Conservation (phyloP, 306 rosid species). For the Luffa acutangula region DNA sequence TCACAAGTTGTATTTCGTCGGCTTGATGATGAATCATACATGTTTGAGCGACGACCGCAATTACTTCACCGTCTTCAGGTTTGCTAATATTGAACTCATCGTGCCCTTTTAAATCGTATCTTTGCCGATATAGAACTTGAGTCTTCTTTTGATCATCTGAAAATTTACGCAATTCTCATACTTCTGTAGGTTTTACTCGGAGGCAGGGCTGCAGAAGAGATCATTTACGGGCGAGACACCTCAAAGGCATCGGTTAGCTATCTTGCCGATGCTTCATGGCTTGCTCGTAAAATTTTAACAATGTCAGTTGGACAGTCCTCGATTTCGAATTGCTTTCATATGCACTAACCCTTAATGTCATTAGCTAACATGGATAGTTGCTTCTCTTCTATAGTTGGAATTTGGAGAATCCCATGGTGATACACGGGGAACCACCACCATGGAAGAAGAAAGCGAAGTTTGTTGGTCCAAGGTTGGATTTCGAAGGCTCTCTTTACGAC, state of each 20-base stretch:
- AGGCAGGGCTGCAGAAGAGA: conserved; percentile 97
- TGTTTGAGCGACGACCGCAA: conserved; percentile 83
- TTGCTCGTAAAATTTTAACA: conserved; percentile 94
- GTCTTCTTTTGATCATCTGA: not conserved
- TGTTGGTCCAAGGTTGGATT: conserved; percentile 89
- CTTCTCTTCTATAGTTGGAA: conserved; percentile 60
- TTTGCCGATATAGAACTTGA: not conserved
- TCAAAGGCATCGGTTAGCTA: conserved; percentile 80
- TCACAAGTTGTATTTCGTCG: conserved; percentile 88
- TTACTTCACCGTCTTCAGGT: conserved; percentile 93
- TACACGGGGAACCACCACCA: conserved; percentile 95
- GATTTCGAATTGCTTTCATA: not conserved
- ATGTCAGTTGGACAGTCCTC: conserved; percentile 34
- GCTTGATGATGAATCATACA: conserved; percentile 86
- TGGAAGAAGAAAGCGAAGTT: conserved; percentile 69
- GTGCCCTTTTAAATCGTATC: not conserved
- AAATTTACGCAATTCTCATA: not conserved
- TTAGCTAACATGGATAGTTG: not conserved
- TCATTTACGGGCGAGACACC: conserved; percentile 88
- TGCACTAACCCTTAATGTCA: conserved; percentile 8
- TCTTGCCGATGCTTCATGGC: conserved; percentile 97
- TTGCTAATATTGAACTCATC: not conserved
- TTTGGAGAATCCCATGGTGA: conserved; percentile 84
- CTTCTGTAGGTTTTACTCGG: conserved; percentile 72
- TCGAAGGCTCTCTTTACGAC: conserved; percentile 85